Conservation (phyloP, 768 basidiomycete genomes). For the Suillus alpinus region DNA sequence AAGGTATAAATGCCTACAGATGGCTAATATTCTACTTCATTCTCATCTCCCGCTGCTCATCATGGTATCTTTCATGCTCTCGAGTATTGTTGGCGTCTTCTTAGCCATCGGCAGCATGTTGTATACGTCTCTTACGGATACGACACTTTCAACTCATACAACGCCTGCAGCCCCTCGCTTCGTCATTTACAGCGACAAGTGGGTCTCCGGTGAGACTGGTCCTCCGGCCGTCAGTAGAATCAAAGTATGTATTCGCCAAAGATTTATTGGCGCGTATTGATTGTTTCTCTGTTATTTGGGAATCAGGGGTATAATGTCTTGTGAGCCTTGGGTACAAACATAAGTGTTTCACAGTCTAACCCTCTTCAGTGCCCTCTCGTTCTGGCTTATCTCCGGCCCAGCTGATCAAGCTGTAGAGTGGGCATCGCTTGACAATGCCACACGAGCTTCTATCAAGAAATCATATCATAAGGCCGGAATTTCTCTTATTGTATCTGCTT, state of each 20-base stretch:
- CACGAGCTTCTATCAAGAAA: constrained; percentile 47
- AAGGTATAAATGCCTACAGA: constrained; percentile 1
- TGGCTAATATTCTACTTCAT: background rate
- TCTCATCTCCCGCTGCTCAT: background rate
- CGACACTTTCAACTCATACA: background rate
- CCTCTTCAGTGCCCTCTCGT: constrained; percentile 41
- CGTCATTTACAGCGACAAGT: too few species aligned
- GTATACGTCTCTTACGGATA: background rate
- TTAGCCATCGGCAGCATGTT: background rate
- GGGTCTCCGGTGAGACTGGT: constrained; percentile 35
- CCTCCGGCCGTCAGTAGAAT: constrained; percentile 33
- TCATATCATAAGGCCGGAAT: constrained; percentile 59
- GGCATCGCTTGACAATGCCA: constrained; percentile 41
- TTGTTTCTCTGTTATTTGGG: background rate
- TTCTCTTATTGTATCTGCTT: constrained; percentile 62
- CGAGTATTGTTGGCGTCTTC: background rate
- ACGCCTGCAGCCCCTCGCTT: too few species aligned
- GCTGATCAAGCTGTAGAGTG: constrained; percentile 61
- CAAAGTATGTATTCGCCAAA: constrained; percentile 20
- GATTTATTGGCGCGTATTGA: background rate
- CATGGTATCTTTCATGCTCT: constrained; percentile 2
- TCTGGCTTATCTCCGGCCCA: constrained; percentile 54
- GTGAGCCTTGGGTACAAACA: constrained; percentile 28
- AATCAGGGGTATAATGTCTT: constrained; percentile 57
- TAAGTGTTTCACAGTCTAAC: background rate